These are phyloP conservation scores for Solanum hybrid DNA, from an alignment of 305 asterid species.

Conservation along the genomic window DNA sequence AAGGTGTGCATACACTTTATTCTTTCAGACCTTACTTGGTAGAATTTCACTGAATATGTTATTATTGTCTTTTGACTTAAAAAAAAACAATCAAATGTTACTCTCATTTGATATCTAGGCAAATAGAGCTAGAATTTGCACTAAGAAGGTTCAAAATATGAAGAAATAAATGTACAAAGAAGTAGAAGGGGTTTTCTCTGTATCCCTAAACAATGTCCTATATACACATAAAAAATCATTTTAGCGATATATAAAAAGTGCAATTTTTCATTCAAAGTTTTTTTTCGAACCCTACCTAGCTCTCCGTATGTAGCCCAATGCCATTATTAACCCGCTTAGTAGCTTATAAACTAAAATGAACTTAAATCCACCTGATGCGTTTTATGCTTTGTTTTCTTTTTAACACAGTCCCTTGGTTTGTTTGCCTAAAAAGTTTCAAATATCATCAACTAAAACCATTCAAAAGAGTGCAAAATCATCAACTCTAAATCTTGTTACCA, in stretches of 20 bases:
- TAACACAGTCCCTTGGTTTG: slow-evolving; percentile 13
- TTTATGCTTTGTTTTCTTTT: not conserved
- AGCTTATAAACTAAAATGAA: no score
- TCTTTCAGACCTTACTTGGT: not conserved
- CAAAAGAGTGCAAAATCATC: not conserved
- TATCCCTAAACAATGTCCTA: not conserved
- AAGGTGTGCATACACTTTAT: not conserved
- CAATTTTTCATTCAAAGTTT: no score
- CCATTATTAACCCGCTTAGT: not conserved
- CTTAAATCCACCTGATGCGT: no score
- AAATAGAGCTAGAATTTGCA: not conserved
- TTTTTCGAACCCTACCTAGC: not conserved
- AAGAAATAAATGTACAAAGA: not conserved
- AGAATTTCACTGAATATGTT: not conserved
- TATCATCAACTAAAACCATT: not conserved
- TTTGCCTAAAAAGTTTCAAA: slow-evolving; percentile 21
- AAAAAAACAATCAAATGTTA: not conserved
- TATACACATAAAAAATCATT: not conserved
- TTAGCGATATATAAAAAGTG: no score
- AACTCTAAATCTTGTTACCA: not conserved
- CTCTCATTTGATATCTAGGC: not conserved
- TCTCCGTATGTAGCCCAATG: no score
- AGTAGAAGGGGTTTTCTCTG: not conserved
- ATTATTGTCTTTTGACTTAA: not conserved
- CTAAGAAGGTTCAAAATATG: accelerated